Base-by-base conservation (phyloP, 805 yeast genomes). In the Ogataea angusta region DNA sequence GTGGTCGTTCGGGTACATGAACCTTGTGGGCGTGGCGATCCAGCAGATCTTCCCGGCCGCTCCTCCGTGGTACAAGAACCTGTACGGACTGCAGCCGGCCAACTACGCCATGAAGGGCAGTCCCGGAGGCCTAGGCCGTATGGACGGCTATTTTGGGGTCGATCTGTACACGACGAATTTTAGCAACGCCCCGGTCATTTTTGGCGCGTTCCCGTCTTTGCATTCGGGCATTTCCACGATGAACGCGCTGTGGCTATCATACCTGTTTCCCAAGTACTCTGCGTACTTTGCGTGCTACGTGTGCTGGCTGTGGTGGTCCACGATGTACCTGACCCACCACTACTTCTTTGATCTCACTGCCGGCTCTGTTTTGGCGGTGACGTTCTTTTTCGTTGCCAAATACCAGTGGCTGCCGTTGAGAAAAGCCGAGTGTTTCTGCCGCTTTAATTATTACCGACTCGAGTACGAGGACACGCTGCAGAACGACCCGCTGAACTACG, bases 251-350 rank as follows among this genome's bases (percentile, higher is more conserved):
- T 90, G 90, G 63, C 69, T 90, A 54, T 70, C 82, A 31, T 86
- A 87, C 68, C 67, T 88, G 39, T 89, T 89, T 62, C 97, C 97
- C 12, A 69, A 65, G 31, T 70, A 68, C 43, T 72, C 77, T 1
- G 75, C 82, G 5, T 47, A 81, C 5, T 84, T 87, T 69, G 70
- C 82, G 58, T 65, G 69, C 16, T 91, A 90, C 61, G 91, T 87
- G n/a, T 68, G 80, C 50, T 87, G 95, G 95, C 73, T 90, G 51
- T 90, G 97, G 97, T 90, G 97, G 97, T 76, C 93, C 26, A 91
- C 97, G n/a, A 90, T 91, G 98, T 90, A 90, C 64, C 72, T 90
- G 53, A 89, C 96, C 0, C 98, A 90, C 64, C 98, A 90, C 63
- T 90, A 90, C 62, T 90, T 91, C 59, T 79, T 90, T 47, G 97